Base-by-base conservation (phyloP, 2,329 filamentous ascomycete species). In the Tolypocladium sp. region DNA sequence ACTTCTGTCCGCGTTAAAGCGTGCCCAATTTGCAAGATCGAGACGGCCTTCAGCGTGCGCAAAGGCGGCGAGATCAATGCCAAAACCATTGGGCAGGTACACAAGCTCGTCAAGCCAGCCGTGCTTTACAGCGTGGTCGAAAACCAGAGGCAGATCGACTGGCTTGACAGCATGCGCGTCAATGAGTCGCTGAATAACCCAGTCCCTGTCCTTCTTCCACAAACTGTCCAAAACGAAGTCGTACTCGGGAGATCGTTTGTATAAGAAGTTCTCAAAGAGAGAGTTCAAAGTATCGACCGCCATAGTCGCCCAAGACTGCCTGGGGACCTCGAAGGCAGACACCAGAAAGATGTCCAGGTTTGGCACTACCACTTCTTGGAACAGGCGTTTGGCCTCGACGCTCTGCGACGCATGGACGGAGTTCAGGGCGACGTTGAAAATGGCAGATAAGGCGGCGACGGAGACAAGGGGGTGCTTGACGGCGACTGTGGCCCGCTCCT, bases 221-320 rank as follows among this genome's bases (percentile, higher is more conserved):
- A 96, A 77, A 60, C 91, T 92, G 69, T 96, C 88, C 59, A 99
- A 82, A 17, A 96, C 93, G 63, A 97, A 95, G 64, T 92, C 87
- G 70, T 91, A 89, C 58, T 92, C 85, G 5, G 87, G 82, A 13
- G 91, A 86, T 59, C 86, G 83, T 72, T 92, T 92, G 68, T 87
- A 83, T 35, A 97, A 79, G 70, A 96, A 97, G 13, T 89, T 89
- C 57, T 90, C 87, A 66, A 97, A 93, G 1, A 93, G 78, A 17
- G 89, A 89, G 61, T 84, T 87, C 35, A 92, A 74, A 0, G 90
- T 91, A 58, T 92, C 89, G 40, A 86, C 82, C 33, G 91, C 89
- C 73, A 92, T 82, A 0, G 79, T 77, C 8, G 86, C 86, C 90
- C 90, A 92, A 6, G 89, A 89, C 44, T 75, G 68, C 65, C 89